These are phyloP conservation scores for Aspergillus wentii DNA, from an alignment of 495 filamentous ascomycete species.

Conservation along the genomic window DNA sequence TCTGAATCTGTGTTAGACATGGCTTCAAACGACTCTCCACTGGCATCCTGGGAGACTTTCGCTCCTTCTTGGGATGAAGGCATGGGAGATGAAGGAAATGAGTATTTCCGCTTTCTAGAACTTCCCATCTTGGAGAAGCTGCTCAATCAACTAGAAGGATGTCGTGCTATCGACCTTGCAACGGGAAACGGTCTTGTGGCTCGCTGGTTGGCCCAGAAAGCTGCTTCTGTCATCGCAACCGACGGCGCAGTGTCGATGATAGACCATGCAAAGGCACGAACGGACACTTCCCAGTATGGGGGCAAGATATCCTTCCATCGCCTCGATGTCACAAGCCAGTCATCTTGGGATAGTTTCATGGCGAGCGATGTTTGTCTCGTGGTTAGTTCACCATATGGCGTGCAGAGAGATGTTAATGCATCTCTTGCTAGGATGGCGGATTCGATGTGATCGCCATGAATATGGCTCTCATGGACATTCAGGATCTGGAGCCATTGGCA, in stretches of 20 bases:
- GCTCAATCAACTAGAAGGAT: background rate
- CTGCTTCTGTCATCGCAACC: constrained; percentile 6
- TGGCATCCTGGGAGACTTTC: too few species aligned
- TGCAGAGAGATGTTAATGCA: too few species aligned
- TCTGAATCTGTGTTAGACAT: too few species aligned
- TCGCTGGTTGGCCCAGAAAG: constrained; percentile 7
- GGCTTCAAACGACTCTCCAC: too few species aligned
- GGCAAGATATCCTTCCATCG: constrained; percentile 4
- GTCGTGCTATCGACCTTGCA: constrained; percentile 8
- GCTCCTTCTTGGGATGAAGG: constrained; percentile 26
- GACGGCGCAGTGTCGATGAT: constrained; percentile 6
- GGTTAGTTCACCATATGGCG: too few species aligned
- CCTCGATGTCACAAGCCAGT: constrained; percentile 1
- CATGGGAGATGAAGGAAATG: constrained; percentile 10
- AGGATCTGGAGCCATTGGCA: constrained; percentile 6
- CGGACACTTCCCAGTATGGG: background rate
- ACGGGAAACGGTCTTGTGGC: constrained; percentile 13
- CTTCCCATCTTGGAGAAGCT: constrained; percentile 5
- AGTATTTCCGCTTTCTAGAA: constrained; percentile 7
- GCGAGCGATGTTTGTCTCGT: too few species aligned
- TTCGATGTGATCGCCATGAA: constrained; percentile 12
- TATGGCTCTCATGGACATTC: constrained; percentile 12
- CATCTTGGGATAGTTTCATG: background rate
- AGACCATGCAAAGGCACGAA: constrained; percentile 3
- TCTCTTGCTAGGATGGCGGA: background rate